Evolutionary conservation across 345 rosid genomes (phyloP), one percentile per base, ranked within the genome.

Genomic region (Nephelium lappaceum): DNA sequence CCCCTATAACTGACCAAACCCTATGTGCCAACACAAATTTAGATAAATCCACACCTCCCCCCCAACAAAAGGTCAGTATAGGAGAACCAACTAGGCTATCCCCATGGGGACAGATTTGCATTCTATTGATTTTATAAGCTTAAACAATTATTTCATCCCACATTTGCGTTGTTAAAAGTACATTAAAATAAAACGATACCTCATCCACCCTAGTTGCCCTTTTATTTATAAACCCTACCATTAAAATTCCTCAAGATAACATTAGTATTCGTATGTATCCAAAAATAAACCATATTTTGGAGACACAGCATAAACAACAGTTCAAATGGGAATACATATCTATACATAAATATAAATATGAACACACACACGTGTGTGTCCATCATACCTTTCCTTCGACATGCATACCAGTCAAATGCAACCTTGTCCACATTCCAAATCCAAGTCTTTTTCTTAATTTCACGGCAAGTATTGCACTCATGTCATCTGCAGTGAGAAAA

Each of bases 361-460:
- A 43, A 45, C 49, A 31, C 11, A 57, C 62, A 45, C 9, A 14
- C 3, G 21, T 31, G 38, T 38, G 24, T 31, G 53, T 64, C 39
- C 60, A 19, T 39, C 49, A 25, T 86, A 93, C 99, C 97, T 94
- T 96, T 77, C 99, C 99, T 83, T 93, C 98, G 16, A 94, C 89
- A 85, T 96, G 99, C 95, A 96, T 93, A 84, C 95, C 89, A 38
- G 98, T 96, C 78, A 96, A 78, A 83, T 96, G 97, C 89, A 96
- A 84, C 89, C 88, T 94, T 9, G 98, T 82, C 97, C 93, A 90
- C 86, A 96, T 87, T 79, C 99, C 98, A 82, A 95, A 92, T 76
- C 99, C 99, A 18, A 96, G 86, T 82, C 95, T 89, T 78, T 84
- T 96, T 83, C 95, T 90, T 57, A 96, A 81, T 75, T 92, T 85